Evolutionary conservation across 148 eudicot species (phyloP), one percentile per base, ranked within the genome.

Genomic region (Camellia sinensis): DNA sequence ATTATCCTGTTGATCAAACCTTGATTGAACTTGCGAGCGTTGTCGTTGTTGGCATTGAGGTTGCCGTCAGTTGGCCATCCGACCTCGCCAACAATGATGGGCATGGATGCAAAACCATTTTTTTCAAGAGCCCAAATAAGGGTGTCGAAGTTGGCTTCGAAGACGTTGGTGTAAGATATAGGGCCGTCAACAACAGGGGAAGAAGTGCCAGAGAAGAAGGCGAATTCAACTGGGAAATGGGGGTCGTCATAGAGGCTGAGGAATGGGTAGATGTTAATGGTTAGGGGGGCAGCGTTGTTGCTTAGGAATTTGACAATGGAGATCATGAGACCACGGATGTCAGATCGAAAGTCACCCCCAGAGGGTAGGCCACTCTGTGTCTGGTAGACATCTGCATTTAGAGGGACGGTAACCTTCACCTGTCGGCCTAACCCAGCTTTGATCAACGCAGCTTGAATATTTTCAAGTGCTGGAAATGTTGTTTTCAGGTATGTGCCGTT

Each of bases 31-130:
- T 79, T 87, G 5, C 86, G 85, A 7, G 99, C 99, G 73, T 89
- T 80, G 46, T 80, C 78, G 1, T 83, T 54, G 79, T 91, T 92
- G 0, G 97, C 98, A 67, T 87, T 91, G 4, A 83, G 44, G 52
- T 82, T 88, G 19, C 95, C 98, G 63, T 96, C 99, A 0, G 91
- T 87, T 17, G 99, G 99, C 99, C 99, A 96, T 4, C 99, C 98
- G 13, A 96, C 86, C 78, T 96, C 99, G n/a, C 99, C 99, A 12
- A 96, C 85, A n/a, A 94, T 90, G 67, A 96, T 79, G 0, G 91
- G 89, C 81, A 94, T 78, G 41, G 86, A 84, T 3, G 86, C 62
- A 74, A 88, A 91, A 0, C 99, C 98, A 67, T 85, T 91, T 66
- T 92, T 94, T 74, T 90, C 95, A 0, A 96, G 89, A 73, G 99